Conservation (phyloP, 2,329 filamentous ascomycete species). For the Dryadomyces quercus-mongolicae region DNA sequence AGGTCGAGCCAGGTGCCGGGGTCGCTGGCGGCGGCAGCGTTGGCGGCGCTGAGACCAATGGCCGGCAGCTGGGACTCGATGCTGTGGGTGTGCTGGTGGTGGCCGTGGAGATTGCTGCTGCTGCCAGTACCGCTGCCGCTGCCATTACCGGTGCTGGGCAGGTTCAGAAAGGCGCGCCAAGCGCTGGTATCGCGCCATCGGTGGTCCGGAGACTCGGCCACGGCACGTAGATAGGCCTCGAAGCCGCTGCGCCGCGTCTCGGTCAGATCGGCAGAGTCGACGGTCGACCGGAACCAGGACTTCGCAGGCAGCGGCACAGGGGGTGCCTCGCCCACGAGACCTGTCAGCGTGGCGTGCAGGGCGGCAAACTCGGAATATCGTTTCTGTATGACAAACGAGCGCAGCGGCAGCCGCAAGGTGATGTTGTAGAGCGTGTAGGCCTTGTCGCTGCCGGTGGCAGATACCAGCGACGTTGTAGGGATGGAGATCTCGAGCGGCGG, state of each 20-base stretch:
- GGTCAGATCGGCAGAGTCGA: slow-evolving; percentile 56
- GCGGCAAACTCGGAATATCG: slow-evolving; percentile 69
- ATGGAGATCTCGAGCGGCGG: slow-evolving; percentile 56
- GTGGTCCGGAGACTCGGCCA: slow-evolving; percentile 61
- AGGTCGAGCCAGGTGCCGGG: slow-evolving; percentile 66
- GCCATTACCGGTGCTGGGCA: slow-evolving; percentile 31
- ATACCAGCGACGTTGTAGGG: slow-evolving; percentile 48
- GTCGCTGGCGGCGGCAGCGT: slow-evolving; percentile 36
- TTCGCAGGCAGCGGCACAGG: slow-evolving; percentile 59
- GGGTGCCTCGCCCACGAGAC: slow-evolving; percentile 49
- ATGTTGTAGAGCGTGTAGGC: slow-evolving; percentile 71
- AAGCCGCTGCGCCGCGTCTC: slow-evolving; percentile 57
- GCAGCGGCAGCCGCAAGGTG: slow-evolving; percentile 61
- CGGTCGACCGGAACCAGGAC: slow-evolving; percentile 64
- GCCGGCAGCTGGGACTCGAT: slow-evolving; percentile 22
- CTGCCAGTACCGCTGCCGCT: slow-evolving; percentile 9
- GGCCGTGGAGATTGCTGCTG: slow-evolving; percentile 1
- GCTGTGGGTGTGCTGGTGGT: slow-evolving; percentile 14
- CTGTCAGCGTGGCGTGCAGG: slow-evolving; percentile 51
- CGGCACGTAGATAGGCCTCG: slow-evolving; percentile 59
- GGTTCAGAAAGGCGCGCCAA: slow-evolving; percentile 63
- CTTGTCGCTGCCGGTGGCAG: slow-evolving; percentile 39
- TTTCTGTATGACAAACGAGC: slow-evolving; percentile 64
- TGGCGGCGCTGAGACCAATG: slow-evolving; percentile 23
- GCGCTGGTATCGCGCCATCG: slow-evolving; percentile 62